phyloP scores from a whole-genome alignment of 2,329 filamentous ascomycete species.

The Alternaria triticina region DNA sequence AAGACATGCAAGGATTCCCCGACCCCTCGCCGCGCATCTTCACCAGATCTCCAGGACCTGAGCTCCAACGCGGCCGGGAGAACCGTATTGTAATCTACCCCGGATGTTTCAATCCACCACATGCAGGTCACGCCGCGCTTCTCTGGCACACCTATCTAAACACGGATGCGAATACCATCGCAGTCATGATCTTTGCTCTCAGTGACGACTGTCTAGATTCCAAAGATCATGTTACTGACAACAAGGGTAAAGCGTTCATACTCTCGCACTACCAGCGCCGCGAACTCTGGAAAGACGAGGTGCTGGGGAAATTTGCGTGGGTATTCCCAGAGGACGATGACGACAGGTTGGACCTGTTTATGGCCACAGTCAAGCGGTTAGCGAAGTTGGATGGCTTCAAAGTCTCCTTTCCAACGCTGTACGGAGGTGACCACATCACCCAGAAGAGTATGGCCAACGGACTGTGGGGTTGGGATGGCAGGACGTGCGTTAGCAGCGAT shows the following conservation, averaged over 20 bases:
- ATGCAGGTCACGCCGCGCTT: not conserved
- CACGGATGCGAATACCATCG: not conserved
- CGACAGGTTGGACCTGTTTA: not conserved
- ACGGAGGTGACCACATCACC: not conserved
- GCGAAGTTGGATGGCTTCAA: not conserved
- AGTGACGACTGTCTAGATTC: fast-evolving
- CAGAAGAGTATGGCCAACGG: not conserved
- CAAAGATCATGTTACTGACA: not conserved
- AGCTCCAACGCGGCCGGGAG: not conserved
- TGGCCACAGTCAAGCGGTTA: not conserved
- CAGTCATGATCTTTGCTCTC: not conserved
- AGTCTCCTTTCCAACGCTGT: not conserved
- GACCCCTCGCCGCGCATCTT: not conserved
- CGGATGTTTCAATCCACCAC: not conserved
- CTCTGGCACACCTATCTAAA: not conserved
- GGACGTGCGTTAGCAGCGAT: fast-evolving
- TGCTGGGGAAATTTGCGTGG: not conserved
- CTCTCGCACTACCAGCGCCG: not conserved
- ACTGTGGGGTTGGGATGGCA: not conserved
- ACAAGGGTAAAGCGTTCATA: not conserved
- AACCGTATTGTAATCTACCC: not conserved
- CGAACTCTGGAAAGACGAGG: not conserved
- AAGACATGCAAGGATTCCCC: not conserved
- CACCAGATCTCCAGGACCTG: not conserved
- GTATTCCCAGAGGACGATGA: not conserved